Evolutionary conservation across 805 yeast genomes (phyloP).

Genomic region (Teunomyces funiuensis): DNA sequence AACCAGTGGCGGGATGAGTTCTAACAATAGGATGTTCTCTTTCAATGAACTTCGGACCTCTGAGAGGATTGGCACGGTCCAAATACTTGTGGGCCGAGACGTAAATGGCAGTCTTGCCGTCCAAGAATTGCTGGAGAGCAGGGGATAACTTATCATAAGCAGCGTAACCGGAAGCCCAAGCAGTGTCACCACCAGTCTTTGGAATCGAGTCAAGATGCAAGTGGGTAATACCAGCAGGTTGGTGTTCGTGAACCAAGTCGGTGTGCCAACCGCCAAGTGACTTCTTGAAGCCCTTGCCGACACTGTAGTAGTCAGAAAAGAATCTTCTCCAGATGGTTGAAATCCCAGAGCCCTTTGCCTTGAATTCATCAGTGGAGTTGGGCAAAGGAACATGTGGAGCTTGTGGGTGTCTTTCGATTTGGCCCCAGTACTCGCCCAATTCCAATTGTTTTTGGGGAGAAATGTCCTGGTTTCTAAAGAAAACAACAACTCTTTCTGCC

Average conservation of each 20-base stretch:
- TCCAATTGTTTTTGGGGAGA: conserved; percentile 43
- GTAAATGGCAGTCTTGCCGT: conserved; percentile 44
- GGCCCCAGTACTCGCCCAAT: conserved; percentile 48
- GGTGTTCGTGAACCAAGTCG: conserved; percentile 55
- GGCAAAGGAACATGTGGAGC: conserved; percentile 25
- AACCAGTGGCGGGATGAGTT: conserved; percentile 65
- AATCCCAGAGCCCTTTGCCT: conserved; percentile 10
- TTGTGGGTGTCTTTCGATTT: conserved; percentile 42
- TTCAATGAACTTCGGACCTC: conserved; percentile 48
- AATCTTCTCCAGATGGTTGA: conserved; percentile 10
- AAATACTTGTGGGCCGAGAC: conserved; percentile 42
- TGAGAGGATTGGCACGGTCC: conserved; percentile 46
- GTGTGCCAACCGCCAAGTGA: conserved; percentile 42
- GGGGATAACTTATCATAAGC: conserved; percentile 55
- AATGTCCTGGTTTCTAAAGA: conserved; percentile 49
- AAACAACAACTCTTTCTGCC: conserved; percentile 52
- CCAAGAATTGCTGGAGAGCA: conserved; percentile 44
- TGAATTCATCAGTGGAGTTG: conserved; percentile 1
- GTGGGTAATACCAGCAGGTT: conserved; percentile 57
- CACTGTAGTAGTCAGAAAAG: conserved; percentile 8
- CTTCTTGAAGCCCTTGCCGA: conserved; percentile 2
- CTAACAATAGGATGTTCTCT: conserved; percentile 62
- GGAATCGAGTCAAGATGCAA: conserved; percentile 54
- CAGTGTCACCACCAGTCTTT: conserved; percentile 53
- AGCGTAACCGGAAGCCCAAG: conserved; percentile 53